Percentiles rank a stretch among this genome's conserved stretches.
Conservation (phyloP, 768 basidiomycete genomes). For the Auricularia sp. region DNA sequence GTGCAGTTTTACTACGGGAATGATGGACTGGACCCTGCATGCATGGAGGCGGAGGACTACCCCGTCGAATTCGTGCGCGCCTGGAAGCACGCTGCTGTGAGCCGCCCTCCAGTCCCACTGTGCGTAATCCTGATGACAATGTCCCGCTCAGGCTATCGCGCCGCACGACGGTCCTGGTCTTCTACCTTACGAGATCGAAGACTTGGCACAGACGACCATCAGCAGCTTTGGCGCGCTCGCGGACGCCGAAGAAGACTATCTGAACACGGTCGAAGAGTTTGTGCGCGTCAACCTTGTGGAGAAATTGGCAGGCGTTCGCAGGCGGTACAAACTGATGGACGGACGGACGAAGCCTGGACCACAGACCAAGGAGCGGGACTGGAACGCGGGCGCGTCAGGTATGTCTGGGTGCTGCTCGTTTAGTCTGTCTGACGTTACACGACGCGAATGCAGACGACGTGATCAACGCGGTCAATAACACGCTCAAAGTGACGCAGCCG, state of each 20-base stretch:
- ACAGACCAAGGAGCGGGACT: slow-evolving; percentile 68
- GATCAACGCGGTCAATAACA: slow-evolving; percentile 73
- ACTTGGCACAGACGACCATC: slow-evolving; percentile 59
- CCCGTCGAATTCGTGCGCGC: slow-evolving; percentile 85
- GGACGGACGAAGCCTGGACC: slow-evolving; percentile 54
- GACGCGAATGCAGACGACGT: slow-evolving; percentile 33
- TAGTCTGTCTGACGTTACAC: background rate
- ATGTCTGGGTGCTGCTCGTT: slow-evolving; percentile 13
- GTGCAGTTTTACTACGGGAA: slow-evolving; percentile 97
- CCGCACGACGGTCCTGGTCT: slow-evolving; percentile 52
- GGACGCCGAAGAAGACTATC: slow-evolving; percentile 64
- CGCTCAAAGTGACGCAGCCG: slow-evolving; percentile 73
- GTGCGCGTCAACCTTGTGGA: slow-evolving; percentile 56
- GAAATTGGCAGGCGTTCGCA: slow-evolving; percentile 56
- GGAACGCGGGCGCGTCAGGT: slow-evolving; percentile 70
- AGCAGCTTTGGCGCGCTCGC: slow-evolving; percentile 45
- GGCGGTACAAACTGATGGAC: slow-evolving; percentile 71
- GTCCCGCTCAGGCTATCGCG: slow-evolving; percentile 45
- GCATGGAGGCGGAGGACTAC: slow-evolving; percentile 89
- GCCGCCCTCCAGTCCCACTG: too few relatives aligned
- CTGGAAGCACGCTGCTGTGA: slow-evolving; percentile 75
- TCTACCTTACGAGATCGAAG: slow-evolving; percentile 78
- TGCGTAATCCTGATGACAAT: slow-evolving; percentile 1
- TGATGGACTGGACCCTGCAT: slow-evolving; percentile 94
- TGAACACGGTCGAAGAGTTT: slow-evolving; percentile 60